Evolutionary conservation across 2,329 filamentous ascomycete genomes (phyloP).

Genomic region (Aspergillus intermedius): DNA sequence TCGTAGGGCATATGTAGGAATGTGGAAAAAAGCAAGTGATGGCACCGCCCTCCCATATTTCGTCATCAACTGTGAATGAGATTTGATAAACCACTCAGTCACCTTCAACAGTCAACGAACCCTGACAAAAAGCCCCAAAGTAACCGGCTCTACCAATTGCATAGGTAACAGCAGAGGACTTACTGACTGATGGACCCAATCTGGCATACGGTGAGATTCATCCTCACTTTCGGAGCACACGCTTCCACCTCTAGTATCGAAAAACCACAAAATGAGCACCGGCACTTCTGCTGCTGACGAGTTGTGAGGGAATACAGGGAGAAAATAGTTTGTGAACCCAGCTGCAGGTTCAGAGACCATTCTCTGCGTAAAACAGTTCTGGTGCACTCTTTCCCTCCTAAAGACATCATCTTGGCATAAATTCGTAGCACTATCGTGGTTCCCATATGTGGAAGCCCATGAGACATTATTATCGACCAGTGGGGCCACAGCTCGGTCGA

Average conservation of each 20-base stretch:
- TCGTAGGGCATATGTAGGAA: conserved; percentile 41
- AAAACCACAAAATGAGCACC: conserved; percentile 60
- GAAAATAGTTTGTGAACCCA: conserved; percentile 50
- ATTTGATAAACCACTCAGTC: conserved; percentile 41
- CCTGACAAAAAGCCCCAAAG: neutral
- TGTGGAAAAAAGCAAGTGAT: conserved; percentile 52
- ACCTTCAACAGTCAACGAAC: conserved; percentile 11
- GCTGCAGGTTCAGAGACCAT: conserved; percentile 34
- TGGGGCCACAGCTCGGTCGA: conserved; percentile 55
- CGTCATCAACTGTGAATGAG: conserved; percentile 21
- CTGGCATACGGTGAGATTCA: conserved; percentile 23
- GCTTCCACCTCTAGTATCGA: conserved; percentile 58
- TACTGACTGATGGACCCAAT: conserved; percentile 42
- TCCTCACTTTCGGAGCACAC: neutral
- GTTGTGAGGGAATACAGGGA: conserved; percentile 45
- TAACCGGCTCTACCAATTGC: neutral
- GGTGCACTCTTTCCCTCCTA: conserved; percentile 30
- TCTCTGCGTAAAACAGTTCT: conserved; percentile 37
- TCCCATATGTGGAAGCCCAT: conserved; percentile 66
- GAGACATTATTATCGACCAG: conserved; percentile 49
- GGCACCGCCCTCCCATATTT: conserved; percentile 36
- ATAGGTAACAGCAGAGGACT: neutral
- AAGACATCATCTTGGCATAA: conserved; percentile 44
- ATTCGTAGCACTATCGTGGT: conserved; percentile 60
- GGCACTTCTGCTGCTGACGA: conserved; percentile 30